Base-by-base conservation (phyloP, 1,284 basidiomycete species). In the Papiliotrema terrestris region DNA sequence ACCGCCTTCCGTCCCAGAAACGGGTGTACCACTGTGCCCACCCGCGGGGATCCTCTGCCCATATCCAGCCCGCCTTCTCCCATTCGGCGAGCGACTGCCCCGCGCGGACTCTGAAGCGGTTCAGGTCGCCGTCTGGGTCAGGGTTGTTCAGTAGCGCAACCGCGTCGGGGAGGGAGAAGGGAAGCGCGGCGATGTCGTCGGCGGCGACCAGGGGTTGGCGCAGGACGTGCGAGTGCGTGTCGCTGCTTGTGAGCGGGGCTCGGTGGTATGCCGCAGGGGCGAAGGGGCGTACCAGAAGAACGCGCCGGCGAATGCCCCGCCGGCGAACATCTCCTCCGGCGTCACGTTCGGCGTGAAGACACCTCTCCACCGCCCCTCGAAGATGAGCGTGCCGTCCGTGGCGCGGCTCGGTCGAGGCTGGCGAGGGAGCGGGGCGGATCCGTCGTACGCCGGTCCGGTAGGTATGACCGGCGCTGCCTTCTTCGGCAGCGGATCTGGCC, bases 41-140 rank as follows among this genome's bases (percentile, higher is more conserved):
- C 17, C 79, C 79, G 23, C 79, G 55, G 8, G 78, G 78, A 68
- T 80, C 79, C 11, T 69, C 73, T 3, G 55, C 42, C 58, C 73
- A 73, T 20, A 80, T 75, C 79, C 79, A 80, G 2, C 78, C 78
- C 5, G 73, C 68, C 50, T 78, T 75, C 54, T 80, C 79, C 79
- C 79, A 80, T 38, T 79, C 78, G 45, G 71, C 67, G 19, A 80
- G 62, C 14, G 68, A 67, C 54, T 80, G 78, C 1, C 79, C 78
- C 0, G 79, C 79, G 44, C 73, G 67, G 17, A 78, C 75, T 45
- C 64, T 61, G 62, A 76, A 80, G 38, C 76, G 66, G 53, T 80
- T 80, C 35, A 73, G 49, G 0, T 54, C 53, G 0, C 72, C 65
- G 46, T 77, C 72, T 15, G 75, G 75, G 4, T 58, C 56, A 0